Conservation (phyloP, 768 basidiomycete genomes). For the Naganishia friedmannii region DNA sequence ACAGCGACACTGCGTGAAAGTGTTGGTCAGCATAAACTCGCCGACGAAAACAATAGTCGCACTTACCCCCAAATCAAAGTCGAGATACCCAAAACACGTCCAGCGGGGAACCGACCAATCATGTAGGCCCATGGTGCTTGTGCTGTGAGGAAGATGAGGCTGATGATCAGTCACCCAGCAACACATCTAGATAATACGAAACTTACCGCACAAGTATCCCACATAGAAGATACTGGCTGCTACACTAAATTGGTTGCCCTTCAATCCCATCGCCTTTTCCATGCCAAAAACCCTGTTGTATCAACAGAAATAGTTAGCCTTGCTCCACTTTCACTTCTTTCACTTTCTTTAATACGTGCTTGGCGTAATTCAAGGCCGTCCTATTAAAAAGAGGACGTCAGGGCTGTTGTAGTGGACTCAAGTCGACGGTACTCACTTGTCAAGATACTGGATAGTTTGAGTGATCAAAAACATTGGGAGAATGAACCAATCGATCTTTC, state of each 20-base stretch:
- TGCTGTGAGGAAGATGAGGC: background rate
- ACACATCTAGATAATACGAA: background rate
- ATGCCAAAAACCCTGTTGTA: constrained; percentile 42
- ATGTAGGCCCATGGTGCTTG: constrained; percentile 42
- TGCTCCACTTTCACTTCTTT: no score
- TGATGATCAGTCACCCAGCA: background rate
- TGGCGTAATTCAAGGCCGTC: constrained; percentile 49
- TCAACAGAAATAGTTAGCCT: no score
- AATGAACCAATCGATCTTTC: constrained; percentile 49
- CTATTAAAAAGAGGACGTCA: constrained; percentile 30
- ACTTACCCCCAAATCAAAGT: constrained; percentile 49
- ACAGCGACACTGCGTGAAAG: constrained; percentile 29
- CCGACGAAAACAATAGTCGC: background rate
- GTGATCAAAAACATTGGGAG: constrained; percentile 50
- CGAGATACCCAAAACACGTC: constrained; percentile 47
- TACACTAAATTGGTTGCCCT: constrained; percentile 43
- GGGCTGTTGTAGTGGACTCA: constrained; percentile 40
- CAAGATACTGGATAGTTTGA: constrained; percentile 47
- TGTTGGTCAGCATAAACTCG: background rate
- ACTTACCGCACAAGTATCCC: constrained; percentile 47
- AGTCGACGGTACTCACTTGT: constrained; percentile 36
- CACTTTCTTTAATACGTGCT: background rate
- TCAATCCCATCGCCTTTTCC: constrained; percentile 47
- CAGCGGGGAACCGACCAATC: constrained; percentile 49
- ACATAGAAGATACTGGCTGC: constrained; percentile 36